Conservation (phyloP, 176 grass and related monocot genomes). For the Zea luxurians region DNA sequence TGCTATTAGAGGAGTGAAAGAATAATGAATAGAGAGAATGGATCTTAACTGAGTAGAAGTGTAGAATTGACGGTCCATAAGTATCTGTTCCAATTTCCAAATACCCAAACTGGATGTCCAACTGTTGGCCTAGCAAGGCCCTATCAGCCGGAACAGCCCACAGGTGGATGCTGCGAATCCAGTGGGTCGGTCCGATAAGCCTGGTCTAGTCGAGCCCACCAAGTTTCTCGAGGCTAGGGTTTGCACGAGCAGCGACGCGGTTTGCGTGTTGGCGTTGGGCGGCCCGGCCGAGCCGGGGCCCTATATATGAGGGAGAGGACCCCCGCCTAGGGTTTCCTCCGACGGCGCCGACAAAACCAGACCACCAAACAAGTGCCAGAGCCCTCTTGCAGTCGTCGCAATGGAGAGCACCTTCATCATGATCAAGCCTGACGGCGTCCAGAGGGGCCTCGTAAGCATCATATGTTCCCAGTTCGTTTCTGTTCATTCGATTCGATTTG, state of each 20-base stretch:
- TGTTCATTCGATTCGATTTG: not conserved
- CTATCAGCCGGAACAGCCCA: not conserved
- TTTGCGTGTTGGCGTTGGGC: not conserved
- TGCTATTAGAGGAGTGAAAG: no score
- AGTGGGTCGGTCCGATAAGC: not conserved
- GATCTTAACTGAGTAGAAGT: no score
- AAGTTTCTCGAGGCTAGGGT: not conserved
- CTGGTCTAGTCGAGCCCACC: not conserved
- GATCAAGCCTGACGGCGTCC: slow-evolving; percentile 85
- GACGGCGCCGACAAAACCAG: slow-evolving; percentile 34
- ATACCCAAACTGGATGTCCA: not conserved
- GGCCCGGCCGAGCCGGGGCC: not conserved
- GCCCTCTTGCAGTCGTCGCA: not conserved
- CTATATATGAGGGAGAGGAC: slow-evolving; percentile 36
- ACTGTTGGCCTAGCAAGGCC: not conserved
- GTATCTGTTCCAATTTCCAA: not conserved
- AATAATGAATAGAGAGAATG: no score
- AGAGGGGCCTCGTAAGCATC: slow-evolving; percentile 60
- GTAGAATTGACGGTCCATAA: not conserved
- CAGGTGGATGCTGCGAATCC: not conserved
- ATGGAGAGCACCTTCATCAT: slow-evolving; percentile 78
- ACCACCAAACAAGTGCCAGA: not conserved
- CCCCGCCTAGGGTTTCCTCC: slow-evolving; percentile 38
- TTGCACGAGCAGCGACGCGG: not conserved
- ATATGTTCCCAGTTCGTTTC: not conserved